phyloP scores from a whole-genome alignment of 345 rosid genomes.

The Noccaea bulbosa region DNA sequence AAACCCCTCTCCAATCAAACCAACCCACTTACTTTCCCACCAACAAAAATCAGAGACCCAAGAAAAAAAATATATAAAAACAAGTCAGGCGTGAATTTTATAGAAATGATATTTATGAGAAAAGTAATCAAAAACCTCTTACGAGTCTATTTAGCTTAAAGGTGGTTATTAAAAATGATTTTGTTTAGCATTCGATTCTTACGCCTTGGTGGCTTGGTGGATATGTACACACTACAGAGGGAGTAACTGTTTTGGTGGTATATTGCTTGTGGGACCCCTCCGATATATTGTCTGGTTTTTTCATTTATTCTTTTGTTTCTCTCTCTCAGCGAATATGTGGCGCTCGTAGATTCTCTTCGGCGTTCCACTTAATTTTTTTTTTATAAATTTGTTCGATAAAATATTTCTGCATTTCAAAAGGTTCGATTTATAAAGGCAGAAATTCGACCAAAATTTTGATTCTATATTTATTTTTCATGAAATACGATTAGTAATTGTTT shows the following conservation, averaged over 20 bases:
- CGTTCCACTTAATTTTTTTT: constrained; percentile 18
- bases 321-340: constrained; percentile 15
- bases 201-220: too few relatives aligned
- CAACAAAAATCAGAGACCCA: constrained; percentile 12
- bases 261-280: constrained; percentile 32
- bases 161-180: background rate
- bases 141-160: constrained; percentile 34
- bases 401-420: background rate
- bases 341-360: constrained; percentile 18
- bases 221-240: constrained; percentile 33
- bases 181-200: constrained; percentile 16
- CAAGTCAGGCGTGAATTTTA: constrained; percentile 33
- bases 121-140: constrained; percentile 5
- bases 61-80: background rate
- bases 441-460: background rate
- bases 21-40: constrained; percentile 28
- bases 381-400: background rate
- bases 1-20: constrained; percentile 27
- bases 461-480: background rate
- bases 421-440: background rate
- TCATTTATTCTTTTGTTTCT: background rate
- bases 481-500: background rate
- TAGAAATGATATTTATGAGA: constrained; percentile 26
- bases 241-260: constrained; percentile 40
- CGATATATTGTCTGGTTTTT: constrained; percentile 40